A percentile compares a stretch with the other conserved stretches of the same genome.
phyloP scores from a whole-genome alignment of 108 stramenopile species.

The Nitzschia sp. region DNA sequence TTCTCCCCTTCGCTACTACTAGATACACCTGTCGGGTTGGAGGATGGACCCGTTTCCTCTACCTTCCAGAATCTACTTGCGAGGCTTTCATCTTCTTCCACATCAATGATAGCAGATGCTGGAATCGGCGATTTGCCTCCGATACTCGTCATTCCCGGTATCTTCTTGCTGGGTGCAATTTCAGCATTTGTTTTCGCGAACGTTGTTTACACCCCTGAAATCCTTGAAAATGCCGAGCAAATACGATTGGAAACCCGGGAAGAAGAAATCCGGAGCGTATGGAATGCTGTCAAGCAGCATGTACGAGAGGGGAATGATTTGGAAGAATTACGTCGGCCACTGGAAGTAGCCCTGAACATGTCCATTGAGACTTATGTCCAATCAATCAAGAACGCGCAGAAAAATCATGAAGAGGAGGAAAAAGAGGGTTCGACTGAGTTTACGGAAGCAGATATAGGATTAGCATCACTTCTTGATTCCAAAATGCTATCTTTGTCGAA shows the following conservation, averaged over 20 bases:
- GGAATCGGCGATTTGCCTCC: too few relatives aligned
- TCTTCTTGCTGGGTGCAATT: conserved; percentile 2
- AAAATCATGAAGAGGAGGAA: too few relatives aligned
- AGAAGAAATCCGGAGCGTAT: conserved; percentile 8
- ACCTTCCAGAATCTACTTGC: too few relatives aligned
- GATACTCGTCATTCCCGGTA: neutral
- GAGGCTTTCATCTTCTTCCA: too few relatives aligned
- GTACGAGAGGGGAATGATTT: conserved; percentile 13
- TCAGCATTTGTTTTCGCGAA: conserved; percentile 27
- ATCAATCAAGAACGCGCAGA: neutral
- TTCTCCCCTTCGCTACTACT: too few relatives aligned
- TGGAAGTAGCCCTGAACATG: conserved; percentile 20
- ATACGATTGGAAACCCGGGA: conserved; percentile 9
- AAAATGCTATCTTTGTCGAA: too few relatives aligned
- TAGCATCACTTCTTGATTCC: neutral
- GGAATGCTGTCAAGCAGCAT: conserved; percentile 13
- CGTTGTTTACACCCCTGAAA: conserved; percentile 24
- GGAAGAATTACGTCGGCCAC: conserved; percentile 14
- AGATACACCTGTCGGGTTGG: too few relatives aligned
- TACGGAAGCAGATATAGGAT: neutral
- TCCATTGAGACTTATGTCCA: conserved; percentile 13
- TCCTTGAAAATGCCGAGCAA: conserved; percentile 11
- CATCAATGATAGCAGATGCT: too few relatives aligned
- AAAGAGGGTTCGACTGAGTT: neutral
- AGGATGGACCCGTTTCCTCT: too few relatives aligned